Evolutionary conservation across 2,329 filamentous ascomycete genomes (phyloP), one percentile per base, ranked within the genome.

Genomic region (Penicillium sp.): DNA sequence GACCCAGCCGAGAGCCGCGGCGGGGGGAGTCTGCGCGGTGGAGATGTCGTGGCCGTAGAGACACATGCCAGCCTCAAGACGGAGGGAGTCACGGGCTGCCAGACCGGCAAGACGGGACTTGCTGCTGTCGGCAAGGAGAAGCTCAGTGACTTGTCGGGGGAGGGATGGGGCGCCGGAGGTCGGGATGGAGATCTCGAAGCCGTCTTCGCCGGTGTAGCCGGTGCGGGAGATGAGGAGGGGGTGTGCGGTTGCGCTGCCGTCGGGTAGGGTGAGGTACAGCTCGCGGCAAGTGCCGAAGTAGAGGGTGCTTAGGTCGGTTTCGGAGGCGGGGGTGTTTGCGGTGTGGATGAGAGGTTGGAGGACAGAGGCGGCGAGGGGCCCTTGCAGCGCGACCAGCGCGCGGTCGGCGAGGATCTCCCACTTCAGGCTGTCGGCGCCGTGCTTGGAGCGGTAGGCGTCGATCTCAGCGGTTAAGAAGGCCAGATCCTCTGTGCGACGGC

Each of bases 41-140:
- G 94, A 83, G 33, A 98, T 80, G 69, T 98, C 93, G 72, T 97
- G 88, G n/a, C 93, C 93, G 72, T 98, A 98, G n/a, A 98, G 79
- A 70, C 93, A 98, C 91, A 98, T 95, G 53, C 93, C 93, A 0
- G 93, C 93, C 74, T 98, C 93, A 28, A 98, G 82, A 41, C 93
- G 84, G 52, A 98, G 81, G 54, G 86, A 94, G 70, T 98, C 93
- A 56, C 93, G 82, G 2, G 93, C 88, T 9, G 90, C 93, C 0
- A 98, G 79, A 3, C 93, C 93, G 2, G 91, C 89, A 40, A 95
- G 79, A 63, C 85, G 84, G 15, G 95, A 75, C 10, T 83, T 80
- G 24, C 83, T 83, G 0, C 76, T 75, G 29, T 79, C 74, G 35
- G 77, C 68, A 41, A 95, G 78, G 22, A 95, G 77, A 22, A 81